Conservation (phyloP, 2,329 filamentous ascomycete species). For the Colletotrichum sp. region DNA sequence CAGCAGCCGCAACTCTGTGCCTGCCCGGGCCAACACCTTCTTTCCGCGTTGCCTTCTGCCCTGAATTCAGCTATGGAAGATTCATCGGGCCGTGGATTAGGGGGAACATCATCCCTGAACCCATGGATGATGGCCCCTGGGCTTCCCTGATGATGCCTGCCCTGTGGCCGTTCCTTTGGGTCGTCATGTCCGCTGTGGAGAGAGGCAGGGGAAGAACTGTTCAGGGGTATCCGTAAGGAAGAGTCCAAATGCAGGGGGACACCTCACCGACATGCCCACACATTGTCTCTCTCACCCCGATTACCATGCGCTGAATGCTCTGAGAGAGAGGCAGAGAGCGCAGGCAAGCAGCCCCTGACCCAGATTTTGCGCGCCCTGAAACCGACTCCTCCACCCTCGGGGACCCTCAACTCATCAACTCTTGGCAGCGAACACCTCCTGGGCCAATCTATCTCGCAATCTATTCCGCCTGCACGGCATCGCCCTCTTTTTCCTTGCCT, state of each 20-base stretch:
- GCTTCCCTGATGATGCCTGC: background rate
- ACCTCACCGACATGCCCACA: background rate
- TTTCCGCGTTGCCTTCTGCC: background rate
- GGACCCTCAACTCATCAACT: background rate
- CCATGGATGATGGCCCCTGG: background rate
- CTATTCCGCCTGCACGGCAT: background rate
- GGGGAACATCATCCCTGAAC: background rate
- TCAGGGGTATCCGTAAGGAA: background rate
- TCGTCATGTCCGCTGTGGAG: background rate
- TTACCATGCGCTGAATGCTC: background rate
- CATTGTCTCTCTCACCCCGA: background rate
- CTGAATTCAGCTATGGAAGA: background rate
- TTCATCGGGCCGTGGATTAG: background rate
- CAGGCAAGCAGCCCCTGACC: background rate
- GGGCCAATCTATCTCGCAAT: background rate
- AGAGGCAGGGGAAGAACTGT: background rate
- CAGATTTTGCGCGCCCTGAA: conserved; percentile 8
- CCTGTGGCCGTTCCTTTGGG: background rate
- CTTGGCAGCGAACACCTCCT: background rate
- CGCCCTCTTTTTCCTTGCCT: background rate
- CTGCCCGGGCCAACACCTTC: background rate
- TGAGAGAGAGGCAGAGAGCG: background rate
- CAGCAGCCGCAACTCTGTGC: conserved; percentile 12
- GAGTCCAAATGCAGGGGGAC: background rate
- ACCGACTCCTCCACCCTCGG: background rate